Base-by-base conservation (phyloP, 2,329 filamentous ascomycete genomes). In the Gyromitra esculenta region DNA sequence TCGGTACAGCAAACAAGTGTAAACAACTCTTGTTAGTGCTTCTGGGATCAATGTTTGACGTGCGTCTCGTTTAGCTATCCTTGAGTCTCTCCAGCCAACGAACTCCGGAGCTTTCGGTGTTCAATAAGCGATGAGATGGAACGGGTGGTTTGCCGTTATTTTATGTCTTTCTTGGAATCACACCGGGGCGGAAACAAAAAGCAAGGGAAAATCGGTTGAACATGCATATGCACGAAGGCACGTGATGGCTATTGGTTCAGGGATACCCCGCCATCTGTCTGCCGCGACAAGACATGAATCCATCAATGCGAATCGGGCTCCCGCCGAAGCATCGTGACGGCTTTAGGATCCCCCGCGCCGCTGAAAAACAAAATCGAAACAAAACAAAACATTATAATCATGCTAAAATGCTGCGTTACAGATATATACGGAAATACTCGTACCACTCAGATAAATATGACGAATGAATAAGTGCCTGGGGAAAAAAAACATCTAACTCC, bases 321-420 rank as follows among this genome's bases (percentile, higher is more conserved):
- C 65, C 39, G 54, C 65, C 13, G 65, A 59, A 68, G 65, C 37
- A 68, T 68, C 65, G 65, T 41, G 48, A 54, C 56, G 31, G 5
- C 37, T 18, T 45, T 37, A 39, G 65, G 65, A 60, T 39, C 57
- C 35, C 56, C 39, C 57, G 45, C 60, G 39, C 21, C 50, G 48
- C 21, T 60, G 48, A 54, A 69, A 73, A 69, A 62, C n/a, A 52
- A 77, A 75, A 59, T 39, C 37, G 35, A 54, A 66, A 41, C 15
- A 63, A 76, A 69, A 48, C 9, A 21, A 67, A 35, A 62, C 2
- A 60, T 43, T 50, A 62, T 60, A 77, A 67, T 25, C 50, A 66
- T 52, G 21, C 35, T 48, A 25, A 74, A 60, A 43, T 41, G 18
- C 21, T 18, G 48, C 57, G 7, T 37, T 31, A 31, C 50, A 11